A percentile compares a stretch with the other conserved stretches of the same genome.
Conservation (phyloP, 768 basidiomycete genomes). For the Tylopilus cervinicoccineus region DNA sequence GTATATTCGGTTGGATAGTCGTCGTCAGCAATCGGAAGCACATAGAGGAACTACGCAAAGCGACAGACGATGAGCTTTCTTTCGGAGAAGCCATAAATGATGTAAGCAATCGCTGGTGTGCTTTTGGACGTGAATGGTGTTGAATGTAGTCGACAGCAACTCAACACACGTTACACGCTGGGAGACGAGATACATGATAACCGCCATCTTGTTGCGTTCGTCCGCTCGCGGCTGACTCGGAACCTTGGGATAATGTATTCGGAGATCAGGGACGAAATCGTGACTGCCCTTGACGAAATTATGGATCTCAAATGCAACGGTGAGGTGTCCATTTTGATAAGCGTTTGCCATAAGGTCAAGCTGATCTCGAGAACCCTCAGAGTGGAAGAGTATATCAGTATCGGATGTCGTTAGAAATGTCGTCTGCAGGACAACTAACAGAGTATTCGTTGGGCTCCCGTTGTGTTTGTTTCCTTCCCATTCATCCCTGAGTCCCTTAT, state of each 20-base stretch:
- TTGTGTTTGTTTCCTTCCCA: conserved; percentile 33
- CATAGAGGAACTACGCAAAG: conserved; percentile 39
- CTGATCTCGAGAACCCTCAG: conserved; percentile 19
- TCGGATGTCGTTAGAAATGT: conserved; percentile 29
- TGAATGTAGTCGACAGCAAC: conserved; percentile 20
- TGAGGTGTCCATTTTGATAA: background rate
- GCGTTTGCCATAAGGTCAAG: no score
- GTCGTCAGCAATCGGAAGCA: conserved; percentile 21
- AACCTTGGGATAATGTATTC: background rate
- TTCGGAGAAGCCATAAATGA: conserved; percentile 28
- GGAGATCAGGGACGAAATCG: background rate
- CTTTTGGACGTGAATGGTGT: background rate
- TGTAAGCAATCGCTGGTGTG: conserved; percentile 22
- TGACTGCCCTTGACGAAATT: background rate
- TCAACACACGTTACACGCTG: conserved; percentile 30
- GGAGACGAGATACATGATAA: conserved; percentile 22
- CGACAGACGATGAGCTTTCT: conserved; percentile 38
- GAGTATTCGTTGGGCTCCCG: conserved; percentile 44
- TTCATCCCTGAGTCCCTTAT: background rate
- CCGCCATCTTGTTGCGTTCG: conserved; percentile 21
- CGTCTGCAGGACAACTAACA: conserved; percentile 32
- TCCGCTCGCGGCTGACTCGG: conserved; percentile 12
- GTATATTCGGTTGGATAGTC: conserved; percentile 4
- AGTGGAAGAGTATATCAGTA: conserved; percentile 36
- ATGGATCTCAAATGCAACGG: conserved; percentile 10